phyloP scores from a whole-genome alignment of 352 stramenopile genomes.

The Saprolegnia diclina region DNA sequence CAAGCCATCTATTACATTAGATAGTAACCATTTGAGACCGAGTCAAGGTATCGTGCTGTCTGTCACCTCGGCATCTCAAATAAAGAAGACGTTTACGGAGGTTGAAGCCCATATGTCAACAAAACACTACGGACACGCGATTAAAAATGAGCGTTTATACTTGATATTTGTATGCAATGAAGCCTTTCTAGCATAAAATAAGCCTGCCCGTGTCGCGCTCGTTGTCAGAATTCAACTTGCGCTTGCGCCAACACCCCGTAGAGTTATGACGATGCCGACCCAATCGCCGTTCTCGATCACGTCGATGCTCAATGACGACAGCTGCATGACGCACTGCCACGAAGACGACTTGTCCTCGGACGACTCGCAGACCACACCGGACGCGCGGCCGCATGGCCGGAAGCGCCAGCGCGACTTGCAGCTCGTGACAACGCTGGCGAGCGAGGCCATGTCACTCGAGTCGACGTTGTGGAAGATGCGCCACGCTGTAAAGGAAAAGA shows the following conservation, averaged over 20 bases:
- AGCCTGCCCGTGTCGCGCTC: too few species aligned
- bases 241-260: too few species aligned
- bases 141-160: background rate
- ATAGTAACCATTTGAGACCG: too few species aligned
- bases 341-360: background rate
- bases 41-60: too few species aligned
- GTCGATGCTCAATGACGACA: conserved; percentile 5
- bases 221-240: too few species aligned
- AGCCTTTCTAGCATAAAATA: background rate
- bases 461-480: background rate
- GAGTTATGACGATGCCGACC: too few species aligned
- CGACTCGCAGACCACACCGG: background rate
- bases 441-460: background rate
- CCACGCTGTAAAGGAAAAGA: conserved; percentile 5
- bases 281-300: background rate
- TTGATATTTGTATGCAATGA: conserved; percentile 2
- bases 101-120: conserved; percentile 8
- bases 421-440: background rate
- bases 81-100: conserved; percentile 10
- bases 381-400: background rate
- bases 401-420: conserved; percentile 12
- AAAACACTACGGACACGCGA: background rate
- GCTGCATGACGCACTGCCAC: background rate
- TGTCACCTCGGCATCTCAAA: background rate
- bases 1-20: background rate